Percentiles rank a stretch among this genome's conserved stretches.
Conservation (phyloP, 1,284 basidiomycete species). For the Cryptococcus sp. region DNA sequence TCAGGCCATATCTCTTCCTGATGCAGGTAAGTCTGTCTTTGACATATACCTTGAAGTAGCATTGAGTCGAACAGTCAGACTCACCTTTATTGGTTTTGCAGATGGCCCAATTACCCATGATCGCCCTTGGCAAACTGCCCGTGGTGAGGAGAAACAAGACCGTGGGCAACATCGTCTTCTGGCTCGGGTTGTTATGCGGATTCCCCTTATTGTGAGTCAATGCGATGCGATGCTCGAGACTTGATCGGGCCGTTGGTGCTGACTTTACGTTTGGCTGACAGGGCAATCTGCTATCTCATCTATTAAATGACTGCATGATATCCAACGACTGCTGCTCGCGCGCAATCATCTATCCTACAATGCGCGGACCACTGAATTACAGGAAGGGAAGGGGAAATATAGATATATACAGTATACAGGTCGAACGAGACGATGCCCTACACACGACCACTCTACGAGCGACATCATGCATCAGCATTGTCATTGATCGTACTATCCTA, state of each 20-base stretch:
- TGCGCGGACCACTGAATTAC: no score
- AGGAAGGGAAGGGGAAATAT: no score
- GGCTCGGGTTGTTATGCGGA: constrained; percentile 78
- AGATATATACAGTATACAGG: no score
- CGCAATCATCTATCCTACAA: no score
- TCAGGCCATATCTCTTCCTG: constrained; percentile 57
- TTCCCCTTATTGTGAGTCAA: constrained; percentile 88
- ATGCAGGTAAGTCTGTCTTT: constrained; percentile 41
- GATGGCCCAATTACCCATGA: constrained; percentile 90
- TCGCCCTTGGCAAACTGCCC: constrained; percentile 74
- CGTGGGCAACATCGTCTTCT: constrained; percentile 77
- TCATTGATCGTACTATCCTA: background rate
- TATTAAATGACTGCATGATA: constrained; percentile 4
- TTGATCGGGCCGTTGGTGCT: background rate
- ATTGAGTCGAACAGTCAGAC: background rate
- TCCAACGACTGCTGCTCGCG: no score
- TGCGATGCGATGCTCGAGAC: background rate
- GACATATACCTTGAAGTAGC: background rate
- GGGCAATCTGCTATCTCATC: constrained; percentile 24
- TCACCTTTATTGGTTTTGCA: constrained; percentile 43
- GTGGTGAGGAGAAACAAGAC: constrained; percentile 75
- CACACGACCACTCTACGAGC: no score
- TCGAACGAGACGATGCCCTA: no score
- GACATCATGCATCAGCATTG: background rate
- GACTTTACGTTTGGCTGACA: background rate